Evolutionary conservation across 2,329 filamentous ascomycete species (phyloP).

Genomic region (Phialocephala subalpina): DNA sequence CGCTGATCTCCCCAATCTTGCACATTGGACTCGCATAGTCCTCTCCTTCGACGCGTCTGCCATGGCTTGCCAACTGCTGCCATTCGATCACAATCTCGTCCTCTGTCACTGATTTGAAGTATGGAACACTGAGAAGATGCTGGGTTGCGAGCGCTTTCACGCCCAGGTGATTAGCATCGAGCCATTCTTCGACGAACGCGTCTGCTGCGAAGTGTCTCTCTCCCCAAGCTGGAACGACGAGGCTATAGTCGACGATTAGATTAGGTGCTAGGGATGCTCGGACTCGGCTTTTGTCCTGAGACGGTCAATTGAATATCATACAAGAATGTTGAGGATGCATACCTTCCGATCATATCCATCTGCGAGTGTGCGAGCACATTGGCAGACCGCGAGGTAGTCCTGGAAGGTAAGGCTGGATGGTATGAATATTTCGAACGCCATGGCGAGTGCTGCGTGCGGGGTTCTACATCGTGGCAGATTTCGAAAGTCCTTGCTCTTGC

Average conservation of each 20-base stretch:
- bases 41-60: slow-evolving; percentile 29
- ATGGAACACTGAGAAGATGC: slow-evolving; percentile 38
- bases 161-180: slow-evolving; percentile 28
- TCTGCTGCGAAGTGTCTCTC: slow-evolving; percentile 26
- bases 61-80: slow-evolving; percentile 40
- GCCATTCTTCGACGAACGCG: slow-evolving; percentile 30
- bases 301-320: not conserved
- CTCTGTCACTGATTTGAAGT: slow-evolving; percentile 35
- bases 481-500: not conserved
- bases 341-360: slow-evolving; percentile 41
- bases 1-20: slow-evolving; percentile 31
- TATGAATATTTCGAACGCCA: slow-evolving; percentile 38
- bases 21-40: slow-evolving; percentile 31
- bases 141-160: slow-evolving; percentile 33
- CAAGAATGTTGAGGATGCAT: not conserved
- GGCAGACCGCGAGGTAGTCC: slow-evolving; percentile 37
- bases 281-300: slow-evolving; percentile 27
- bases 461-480: slow-evolving; percentile 4
- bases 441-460: slow-evolving; percentile 8
- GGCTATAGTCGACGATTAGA: slow-evolving; percentile 32
- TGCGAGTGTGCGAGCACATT: slow-evolving; percentile 36
- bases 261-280: slow-evolving; percentile 28
- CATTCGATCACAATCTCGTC: slow-evolving; percentile 39
- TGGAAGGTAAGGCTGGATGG: slow-evolving; percentile 36
- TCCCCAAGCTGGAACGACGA: slow-evolving; percentile 31